Conservation (phyloP, 371 early-diverging fungal species). For the Mortierella sp. region DNA sequence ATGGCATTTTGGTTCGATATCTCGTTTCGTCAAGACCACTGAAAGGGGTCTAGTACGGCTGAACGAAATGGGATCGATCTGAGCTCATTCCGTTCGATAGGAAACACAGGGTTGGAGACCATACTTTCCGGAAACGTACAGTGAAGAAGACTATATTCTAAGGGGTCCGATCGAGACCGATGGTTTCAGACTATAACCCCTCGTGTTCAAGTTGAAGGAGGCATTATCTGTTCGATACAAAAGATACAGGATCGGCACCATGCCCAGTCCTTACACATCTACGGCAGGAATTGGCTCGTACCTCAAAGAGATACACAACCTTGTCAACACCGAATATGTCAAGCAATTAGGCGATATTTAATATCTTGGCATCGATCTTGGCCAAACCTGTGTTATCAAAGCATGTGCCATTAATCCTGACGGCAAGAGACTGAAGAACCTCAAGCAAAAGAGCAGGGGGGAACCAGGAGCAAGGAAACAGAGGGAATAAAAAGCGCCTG, state of each 20-base stretch:
- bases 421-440: neutral
- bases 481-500: no score
- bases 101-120: no score
- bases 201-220: constrained; percentile 24
- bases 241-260: constrained; percentile 13
- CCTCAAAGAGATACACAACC: constrained; percentile 14
- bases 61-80: no score
- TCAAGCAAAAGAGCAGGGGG: no score
- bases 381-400: constrained; percentile 11
- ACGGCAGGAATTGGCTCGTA: constrained; percentile 11
- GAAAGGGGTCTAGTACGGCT: no score
- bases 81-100: no score
- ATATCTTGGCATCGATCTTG: constrained; percentile 4
- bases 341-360: no score
- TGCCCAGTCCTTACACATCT: constrained; percentile 8
- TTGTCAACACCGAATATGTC: constrained; percentile 9
- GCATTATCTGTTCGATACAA: constrained; percentile 14
- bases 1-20: no score
- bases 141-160: constrained; percentile 17
- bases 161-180: constrained; percentile 23
- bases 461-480: no score
- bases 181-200: constrained; percentile 10
- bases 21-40: no score
- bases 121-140: constrained; percentile 3
- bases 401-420: neutral